phyloP scores from a whole-genome alignment of 2,329 filamentous ascomycete genomes.

The Sordariomycetes sp. region DNA sequence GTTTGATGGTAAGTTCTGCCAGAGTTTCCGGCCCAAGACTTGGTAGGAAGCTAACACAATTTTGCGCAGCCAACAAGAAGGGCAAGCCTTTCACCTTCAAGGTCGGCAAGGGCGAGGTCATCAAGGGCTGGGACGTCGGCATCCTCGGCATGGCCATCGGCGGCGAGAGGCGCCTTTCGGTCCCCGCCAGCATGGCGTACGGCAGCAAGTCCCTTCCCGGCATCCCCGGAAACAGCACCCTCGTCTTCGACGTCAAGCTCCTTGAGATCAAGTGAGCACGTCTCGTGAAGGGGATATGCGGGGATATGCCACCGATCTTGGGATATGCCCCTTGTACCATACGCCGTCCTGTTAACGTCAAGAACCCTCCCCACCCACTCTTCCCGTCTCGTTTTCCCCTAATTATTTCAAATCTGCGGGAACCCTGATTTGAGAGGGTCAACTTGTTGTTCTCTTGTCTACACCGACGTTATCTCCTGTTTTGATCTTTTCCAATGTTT shows the following conservation, averaged over 20 bases:
- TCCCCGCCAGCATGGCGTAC: conserved; percentile 81
- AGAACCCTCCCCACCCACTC: not conserved
- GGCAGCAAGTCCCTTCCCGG: conserved; percentile 73
- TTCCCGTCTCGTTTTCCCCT: not conserved
- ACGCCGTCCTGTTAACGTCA: not conserved
- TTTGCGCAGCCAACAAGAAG: conserved; percentile 79
- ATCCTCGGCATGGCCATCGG: conserved; percentile 86
- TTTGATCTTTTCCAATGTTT: not conserved
- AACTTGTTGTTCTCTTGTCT: not conserved
- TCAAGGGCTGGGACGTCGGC: conserved; percentile 98
- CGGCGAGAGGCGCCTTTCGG: conserved; percentile 84
- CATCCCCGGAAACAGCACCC: conserved; percentile 82
- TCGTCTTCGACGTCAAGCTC: conserved; percentile 87
- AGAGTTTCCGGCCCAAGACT: not conserved
- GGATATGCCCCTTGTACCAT: not conserved
- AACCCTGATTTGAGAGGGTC: not conserved
- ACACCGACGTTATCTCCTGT: not conserved
- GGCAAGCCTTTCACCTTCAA: conserved; percentile 96
- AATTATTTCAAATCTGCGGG: not conserved
- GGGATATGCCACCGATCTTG: not conserved
- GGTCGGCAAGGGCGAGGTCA: conserved; percentile 88
- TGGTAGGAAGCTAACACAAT: conserved; percentile 12
- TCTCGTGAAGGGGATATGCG: not conserved
- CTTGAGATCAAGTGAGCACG: conserved; percentile 65
- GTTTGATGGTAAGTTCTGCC: conserved; percentile 69